Evolutionary conservation across 148 eudicot genomes (phyloP).

Genomic region (Cornus controversa): DNA sequence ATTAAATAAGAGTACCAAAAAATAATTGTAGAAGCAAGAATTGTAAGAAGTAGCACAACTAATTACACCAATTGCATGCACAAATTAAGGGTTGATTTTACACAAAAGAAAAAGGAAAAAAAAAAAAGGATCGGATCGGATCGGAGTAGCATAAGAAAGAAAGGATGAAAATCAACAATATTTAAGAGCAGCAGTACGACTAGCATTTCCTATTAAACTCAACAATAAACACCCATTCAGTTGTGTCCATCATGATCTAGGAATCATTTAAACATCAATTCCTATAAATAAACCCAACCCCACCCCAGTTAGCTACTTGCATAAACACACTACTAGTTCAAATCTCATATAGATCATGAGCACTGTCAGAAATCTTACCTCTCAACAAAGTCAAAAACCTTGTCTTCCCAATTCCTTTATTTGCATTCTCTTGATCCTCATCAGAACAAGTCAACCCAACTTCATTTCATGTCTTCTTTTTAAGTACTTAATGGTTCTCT

Average conservation of each 20-base stretch:
- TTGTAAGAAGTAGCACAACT: background rate
- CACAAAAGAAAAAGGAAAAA: background rate
- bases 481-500: conserved; percentile 10
- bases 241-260: background rate
- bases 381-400: background rate
- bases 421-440: too few relatives aligned
- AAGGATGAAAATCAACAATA: conserved; percentile 1
- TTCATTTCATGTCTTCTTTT: background rate
- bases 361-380: conserved; percentile 7
- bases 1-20: background rate
- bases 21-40: background rate
- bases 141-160: background rate
- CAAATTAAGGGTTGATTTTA: background rate
- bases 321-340: background rate
- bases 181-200: background rate
- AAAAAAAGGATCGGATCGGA: too few relatives aligned
- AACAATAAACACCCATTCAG: too few relatives aligned
- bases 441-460: too few relatives aligned
- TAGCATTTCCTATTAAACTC: conserved; percentile 1
- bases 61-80: background rate
- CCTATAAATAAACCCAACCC: conserved; percentile 10
- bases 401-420: conserved; percentile 8
- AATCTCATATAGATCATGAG: background rate
- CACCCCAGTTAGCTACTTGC: conserved; percentile 16
- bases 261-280: conserved; percentile 4